Conservation (phyloP, 805 yeast genomes). For the Ogataea henricii region DNA sequence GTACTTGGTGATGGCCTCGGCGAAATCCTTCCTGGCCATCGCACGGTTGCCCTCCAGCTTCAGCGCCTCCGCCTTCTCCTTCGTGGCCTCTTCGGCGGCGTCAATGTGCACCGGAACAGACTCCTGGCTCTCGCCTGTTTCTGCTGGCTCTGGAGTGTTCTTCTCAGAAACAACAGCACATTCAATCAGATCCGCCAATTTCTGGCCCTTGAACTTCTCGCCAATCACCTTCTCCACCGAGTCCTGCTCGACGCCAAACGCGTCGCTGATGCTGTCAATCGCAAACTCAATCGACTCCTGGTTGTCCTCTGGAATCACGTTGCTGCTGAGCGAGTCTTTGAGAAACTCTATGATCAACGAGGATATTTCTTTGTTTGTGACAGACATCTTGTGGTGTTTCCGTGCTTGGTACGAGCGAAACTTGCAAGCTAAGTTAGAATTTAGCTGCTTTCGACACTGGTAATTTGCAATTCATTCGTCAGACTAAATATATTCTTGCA, state of each 20-base stretch:
- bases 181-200: constrained; percentile 47
- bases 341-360: constrained; percentile 75
- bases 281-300: constrained; percentile 92
- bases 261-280: constrained; percentile 86
- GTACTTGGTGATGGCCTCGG: constrained; percentile 72
- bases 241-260: constrained; percentile 55
- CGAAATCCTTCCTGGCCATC: constrained; percentile 76
- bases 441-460: not conserved
- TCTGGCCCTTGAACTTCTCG: constrained; percentile 47
- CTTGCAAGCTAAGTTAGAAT: too few relatives aligned
- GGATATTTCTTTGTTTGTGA: constrained; percentile 65
- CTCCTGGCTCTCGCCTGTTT: constrained; percentile 8
- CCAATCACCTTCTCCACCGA: constrained; percentile 33
- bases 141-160: not conserved
- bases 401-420: too few relatives aligned
- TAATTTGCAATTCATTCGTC: too few relatives aligned
- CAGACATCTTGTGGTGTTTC: constrained; percentile 38
- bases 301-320: constrained; percentile 73
- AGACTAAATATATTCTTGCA: not conserved
- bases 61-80: constrained; percentile 76
- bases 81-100: constrained; percentile 52
- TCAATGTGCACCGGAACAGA: constrained; percentile 45
- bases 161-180: constrained; percentile 17
- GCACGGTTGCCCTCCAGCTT: constrained; percentile 89
- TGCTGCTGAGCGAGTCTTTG: constrained; percentile 55